These are phyloP conservation scores for Naganishia friedmannii DNA, from an alignment of 768 basidiomycete genomes.

Conservation along the genomic window DNA sequence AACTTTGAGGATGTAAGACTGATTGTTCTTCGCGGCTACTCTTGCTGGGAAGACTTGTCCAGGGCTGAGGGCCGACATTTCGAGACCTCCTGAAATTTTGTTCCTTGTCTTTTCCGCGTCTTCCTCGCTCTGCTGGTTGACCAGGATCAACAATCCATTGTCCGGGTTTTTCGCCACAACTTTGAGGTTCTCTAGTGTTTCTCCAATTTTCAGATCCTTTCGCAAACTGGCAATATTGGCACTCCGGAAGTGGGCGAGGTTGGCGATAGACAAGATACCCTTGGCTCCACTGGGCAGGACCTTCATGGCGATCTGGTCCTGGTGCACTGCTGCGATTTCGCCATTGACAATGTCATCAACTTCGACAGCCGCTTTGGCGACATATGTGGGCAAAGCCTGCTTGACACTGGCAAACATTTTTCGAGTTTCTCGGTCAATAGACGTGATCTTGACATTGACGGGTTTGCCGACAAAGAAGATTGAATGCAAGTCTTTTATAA, in stretches of 20 bases:
- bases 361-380: slow-evolving; percentile 44
- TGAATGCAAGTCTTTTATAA: slow-evolving; percentile 53
- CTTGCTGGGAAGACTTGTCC: slow-evolving; percentile 78
- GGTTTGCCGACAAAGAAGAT: slow-evolving; percentile 76
- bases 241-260: slow-evolving; percentile 74
- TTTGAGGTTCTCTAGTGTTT: slow-evolving; percentile 69
- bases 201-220: slow-evolving; percentile 64
- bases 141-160: slow-evolving; percentile 72
- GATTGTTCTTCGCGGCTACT: slow-evolving; percentile 68
- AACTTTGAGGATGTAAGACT: slow-evolving; percentile 75
- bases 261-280: slow-evolving; percentile 81
- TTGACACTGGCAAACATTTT: slow-evolving; percentile 82
- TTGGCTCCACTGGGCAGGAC: slow-evolving; percentile 68
- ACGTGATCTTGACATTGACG: slow-evolving; percentile 75
- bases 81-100: slow-evolving; percentile 38
- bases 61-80: slow-evolving; percentile 60
- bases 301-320: slow-evolving; percentile 73
- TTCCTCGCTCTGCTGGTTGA: slow-evolving; percentile 36
- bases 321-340: slow-evolving; percentile 71
- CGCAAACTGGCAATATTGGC: slow-evolving; percentile 67
- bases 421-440: slow-evolving; percentile 60
- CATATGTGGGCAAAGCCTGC: slow-evolving; percentile 62
- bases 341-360: slow-evolving; percentile 47
- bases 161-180: slow-evolving; percentile 86
- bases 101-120: slow-evolving; percentile 5